phyloP scores from a whole-genome alignment of 2,329 filamentous ascomycete species.

The Cordyceps pruinosa region DNA sequence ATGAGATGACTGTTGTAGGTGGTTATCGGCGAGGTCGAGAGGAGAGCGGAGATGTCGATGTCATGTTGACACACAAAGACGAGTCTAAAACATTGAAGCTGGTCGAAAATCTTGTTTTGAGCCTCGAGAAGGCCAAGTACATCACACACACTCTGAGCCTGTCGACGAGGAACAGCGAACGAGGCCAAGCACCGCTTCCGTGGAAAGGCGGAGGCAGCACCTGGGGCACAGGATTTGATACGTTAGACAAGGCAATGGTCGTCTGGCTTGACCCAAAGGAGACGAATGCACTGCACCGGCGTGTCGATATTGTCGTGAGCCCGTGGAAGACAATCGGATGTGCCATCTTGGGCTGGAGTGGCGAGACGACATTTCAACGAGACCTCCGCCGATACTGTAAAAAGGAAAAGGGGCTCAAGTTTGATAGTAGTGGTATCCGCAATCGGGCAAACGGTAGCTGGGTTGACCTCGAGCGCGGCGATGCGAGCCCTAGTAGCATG shows the following conservation, averaged over 20 bases:
- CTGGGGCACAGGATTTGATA: slow-evolving; percentile 65
- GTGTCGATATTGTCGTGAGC: slow-evolving; percentile 86
- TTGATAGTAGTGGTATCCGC: slow-evolving; percentile 83
- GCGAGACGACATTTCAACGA: slow-evolving; percentile 82
- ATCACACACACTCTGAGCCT: slow-evolving; percentile 78
- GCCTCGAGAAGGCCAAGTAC: slow-evolving; percentile 60
- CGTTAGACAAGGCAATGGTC: slow-evolving; percentile 82
- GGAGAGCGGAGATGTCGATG: slow-evolving; percentile 73
- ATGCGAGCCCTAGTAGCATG: slow-evolving; percentile 49
- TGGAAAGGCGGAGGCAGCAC: slow-evolving; percentile 39
- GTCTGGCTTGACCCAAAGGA: slow-evolving; percentile 62
- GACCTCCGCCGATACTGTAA: slow-evolving; percentile 79
- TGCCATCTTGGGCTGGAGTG: slow-evolving; percentile 81
- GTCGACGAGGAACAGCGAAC: slow-evolving; percentile 61
- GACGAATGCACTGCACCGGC: slow-evolving; percentile 53
- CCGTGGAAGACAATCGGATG: slow-evolving; percentile 88
- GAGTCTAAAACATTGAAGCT: slow-evolving; percentile 61
- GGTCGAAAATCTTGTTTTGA: slow-evolving; percentile 62
- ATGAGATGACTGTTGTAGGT: slow-evolving; percentile 60
- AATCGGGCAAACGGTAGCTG: slow-evolving; percentile 57
- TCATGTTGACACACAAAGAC: slow-evolving; percentile 74
- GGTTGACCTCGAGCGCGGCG: slow-evolving; percentile 62
- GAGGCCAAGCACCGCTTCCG: slow-evolving; percentile 55
- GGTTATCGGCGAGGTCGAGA: slow-evolving; percentile 75
- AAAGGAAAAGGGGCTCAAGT: slow-evolving; percentile 66